Base-by-base conservation (phyloP, 176 grass and related monocot species). In the Oryza meyeriana region DNA sequence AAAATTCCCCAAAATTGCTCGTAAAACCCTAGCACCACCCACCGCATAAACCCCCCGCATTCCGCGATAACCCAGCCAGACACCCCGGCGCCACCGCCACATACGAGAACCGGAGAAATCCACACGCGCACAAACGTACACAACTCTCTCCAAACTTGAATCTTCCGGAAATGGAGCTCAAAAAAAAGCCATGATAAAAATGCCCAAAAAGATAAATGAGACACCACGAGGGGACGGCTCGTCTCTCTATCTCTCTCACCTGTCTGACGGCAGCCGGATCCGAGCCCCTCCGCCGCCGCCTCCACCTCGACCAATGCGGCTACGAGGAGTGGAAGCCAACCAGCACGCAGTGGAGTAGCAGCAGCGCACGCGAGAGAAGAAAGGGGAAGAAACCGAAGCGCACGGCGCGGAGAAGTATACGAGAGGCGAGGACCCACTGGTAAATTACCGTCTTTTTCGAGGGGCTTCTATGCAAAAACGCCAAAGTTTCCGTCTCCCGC, bases 341-440 rank as follows among this genome's bases (percentile, higher is more conserved):
- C 12, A 52, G 48, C 48, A 6, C 45, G 40, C 32, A 69, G 71
- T 36, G 85, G 64, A 30, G 26, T 33, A 77, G 79, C 22, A 10
- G 64, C 14, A 16, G 44, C 47, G 29, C 64, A 18, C 41, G 11
- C 47, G 40, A 63, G 27, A 1, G 35, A 10, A 14, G 61, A 71
- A 29, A 30, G 67, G 59, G 12, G 20, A 8, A 72, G 79, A 59
- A 66, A 42, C n/a, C 16, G 35, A 74, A 50, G 58, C 31, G 74
- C 48, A 6, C 25, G n/a, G n/a, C n/a, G n/a, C n/a, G n/a, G n/a
- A 34, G 25, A 47, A 76, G 89, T 79, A 87, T 84, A 79, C 80
- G 38, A 87, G 35, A 74, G 61, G 40, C 17, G 22, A 13, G 71
- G 57, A 12, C 12, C 9, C 4, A 14, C 3, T 20, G 5, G 47